phyloP scores from a whole-genome alignment of 768 basidiomycete species.

The Boletellus emodensis region DNA sequence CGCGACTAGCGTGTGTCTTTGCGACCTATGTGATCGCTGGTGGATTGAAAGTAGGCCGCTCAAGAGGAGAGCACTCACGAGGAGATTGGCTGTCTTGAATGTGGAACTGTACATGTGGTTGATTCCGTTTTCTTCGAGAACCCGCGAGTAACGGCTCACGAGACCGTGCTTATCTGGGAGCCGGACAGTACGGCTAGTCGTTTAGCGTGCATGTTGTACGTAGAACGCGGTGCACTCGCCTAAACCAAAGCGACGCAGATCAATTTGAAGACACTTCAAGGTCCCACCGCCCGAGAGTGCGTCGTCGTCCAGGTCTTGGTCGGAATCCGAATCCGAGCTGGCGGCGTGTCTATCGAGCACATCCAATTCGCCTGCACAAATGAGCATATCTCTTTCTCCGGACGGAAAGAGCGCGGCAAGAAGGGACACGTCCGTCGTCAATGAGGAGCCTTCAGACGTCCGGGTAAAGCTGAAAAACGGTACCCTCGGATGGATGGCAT shows the following conservation, averaged over 20 bases:
- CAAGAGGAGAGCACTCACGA: slow-evolving; percentile 39
- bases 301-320: slow-evolving; percentile 37
- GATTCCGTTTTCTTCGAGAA: slow-evolving; percentile 68
- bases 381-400: slow-evolving; percentile 69
- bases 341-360: slow-evolving; percentile 41
- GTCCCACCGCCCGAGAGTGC: slow-evolving; percentile 34
- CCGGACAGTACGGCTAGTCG: slow-evolving; percentile 3
- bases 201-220: not conserved
- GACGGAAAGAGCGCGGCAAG: slow-evolving; percentile 69
- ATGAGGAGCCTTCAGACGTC: slow-evolving; percentile 70
- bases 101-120: slow-evolving; percentile 85
- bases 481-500: slow-evolving; percentile 27
- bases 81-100: slow-evolving; percentile 76
- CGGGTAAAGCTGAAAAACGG: slow-evolving; percentile 80
- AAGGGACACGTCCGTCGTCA: slow-evolving; percentile 66
- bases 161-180: slow-evolving; percentile 69
- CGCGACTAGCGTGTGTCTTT: slow-evolving; percentile 53
- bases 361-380: slow-evolving; percentile 68
- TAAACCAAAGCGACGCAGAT: slow-evolving; percentile 66
- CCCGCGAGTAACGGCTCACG: slow-evolving; percentile 70
- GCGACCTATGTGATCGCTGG: slow-evolving; percentile 40
- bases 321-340: slow-evolving; percentile 33
- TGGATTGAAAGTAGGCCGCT: not conserved
- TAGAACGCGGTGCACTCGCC: slow-evolving; percentile 37
- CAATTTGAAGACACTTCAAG: slow-evolving; percentile 71